Evolutionary conservation across 176 grass and related monocot genomes (phyloP).

Genomic region (Juncus inflexus): DNA sequence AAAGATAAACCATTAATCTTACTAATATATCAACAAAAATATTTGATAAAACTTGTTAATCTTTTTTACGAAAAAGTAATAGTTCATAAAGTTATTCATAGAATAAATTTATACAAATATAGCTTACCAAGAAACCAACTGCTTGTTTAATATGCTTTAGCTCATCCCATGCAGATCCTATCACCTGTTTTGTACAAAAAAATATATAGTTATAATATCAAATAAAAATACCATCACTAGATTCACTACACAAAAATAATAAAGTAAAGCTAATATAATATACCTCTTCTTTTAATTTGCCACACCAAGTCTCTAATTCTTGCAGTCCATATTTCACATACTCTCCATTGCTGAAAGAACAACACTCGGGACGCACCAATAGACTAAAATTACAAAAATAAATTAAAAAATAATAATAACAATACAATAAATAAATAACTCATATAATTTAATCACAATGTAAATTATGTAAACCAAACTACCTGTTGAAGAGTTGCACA

Average conservation of each 20-base stretch:
- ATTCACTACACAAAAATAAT: conserved; percentile 10
- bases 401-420: conserved; percentile 1
- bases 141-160: conserved; percentile 83
- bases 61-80: too few relatives aligned
- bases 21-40: too few relatives aligned
- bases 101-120: not conserved
- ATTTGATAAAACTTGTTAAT: too few relatives aligned
- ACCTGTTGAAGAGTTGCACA: conserved; percentile 95
- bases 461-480: conserved; percentile 13
- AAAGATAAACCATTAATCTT: not conserved
- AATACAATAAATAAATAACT: not conserved
- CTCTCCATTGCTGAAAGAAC: conserved; percentile 97
- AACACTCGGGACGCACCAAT: conserved; percentile 73
- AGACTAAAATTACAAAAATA: conserved; percentile 40
- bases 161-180: conserved; percentile 68
- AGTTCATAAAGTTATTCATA: too few relatives aligned
- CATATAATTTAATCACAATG: conserved; percentile 15
- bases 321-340: conserved; percentile 86
- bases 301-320: conserved; percentile 74
- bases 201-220: not conserved
- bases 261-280: not conserved
- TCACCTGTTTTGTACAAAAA: conserved; percentile 40
- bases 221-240: conserved; percentile 4
- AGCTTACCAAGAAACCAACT: conserved; percentile 91
- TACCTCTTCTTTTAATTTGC: conserved; percentile 73